Conservation (phyloP, 257 asterid genomes). For the Thymus mandschuricus region DNA sequence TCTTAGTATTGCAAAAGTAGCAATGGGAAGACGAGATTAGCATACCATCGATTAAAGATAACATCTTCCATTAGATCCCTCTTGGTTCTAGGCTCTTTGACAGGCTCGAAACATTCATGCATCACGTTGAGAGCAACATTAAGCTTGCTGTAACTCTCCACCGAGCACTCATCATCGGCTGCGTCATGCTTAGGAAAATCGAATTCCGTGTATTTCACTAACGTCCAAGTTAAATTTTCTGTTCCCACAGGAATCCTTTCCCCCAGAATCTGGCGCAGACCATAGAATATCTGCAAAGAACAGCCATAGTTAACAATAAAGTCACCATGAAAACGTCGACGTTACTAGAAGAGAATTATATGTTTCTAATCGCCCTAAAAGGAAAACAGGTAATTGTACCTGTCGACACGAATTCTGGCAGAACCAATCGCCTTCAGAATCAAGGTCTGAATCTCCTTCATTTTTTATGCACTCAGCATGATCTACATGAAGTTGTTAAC, state of each 20-base stretch:
- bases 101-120: constrained; percentile 92
- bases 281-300: constrained; percentile 68
- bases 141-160: constrained; percentile 69
- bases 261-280: constrained; percentile 57
- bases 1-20: too few relatives aligned
- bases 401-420: constrained; percentile 66
- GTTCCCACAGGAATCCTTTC: constrained; percentile 58
- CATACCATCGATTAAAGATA: constrained; percentile 72
- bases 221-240: constrained; percentile 69
- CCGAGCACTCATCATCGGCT: constrained; percentile 41
- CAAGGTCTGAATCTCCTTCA: constrained; percentile 37
- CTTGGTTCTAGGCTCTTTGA: constrained; percentile 65
- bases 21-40: not conserved
- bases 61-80: constrained; percentile 88
- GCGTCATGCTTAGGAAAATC: constrained; percentile 37
- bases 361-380: constrained; percentile 16
- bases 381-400: constrained; percentile 47
- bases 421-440: constrained; percentile 63
- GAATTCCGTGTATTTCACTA: constrained; percentile 54
- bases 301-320: not conserved
- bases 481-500: constrained; percentile 48
- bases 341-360: not conserved
- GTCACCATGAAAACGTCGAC: not conserved
- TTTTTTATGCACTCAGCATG: constrained; percentile 66
- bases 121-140: constrained; percentile 75